Base-by-base conservation (phyloP, 805 yeast genomes). In the Candida suzukii region DNA sequence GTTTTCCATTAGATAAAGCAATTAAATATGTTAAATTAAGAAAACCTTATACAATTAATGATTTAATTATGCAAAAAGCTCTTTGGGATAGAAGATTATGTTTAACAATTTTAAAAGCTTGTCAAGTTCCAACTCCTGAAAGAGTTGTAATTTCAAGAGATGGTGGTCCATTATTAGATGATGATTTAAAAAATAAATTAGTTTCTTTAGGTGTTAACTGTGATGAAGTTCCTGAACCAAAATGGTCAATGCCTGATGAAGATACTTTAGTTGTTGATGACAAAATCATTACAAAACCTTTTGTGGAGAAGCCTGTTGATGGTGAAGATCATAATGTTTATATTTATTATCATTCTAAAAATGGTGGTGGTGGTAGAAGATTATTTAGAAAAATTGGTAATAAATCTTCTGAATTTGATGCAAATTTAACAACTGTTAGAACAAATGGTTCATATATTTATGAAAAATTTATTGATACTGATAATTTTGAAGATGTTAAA, bases 241-340 rank as follows among this genome's bases (percentile, higher is more conserved):
- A 71, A 38, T 88, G 95, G 91, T 72, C 72, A 49, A 88, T 93
- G 98, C 64, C 84, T 22, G 95, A 87, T 57, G 93, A 84, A 41
- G 95, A 91, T 45, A 81, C 96, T 2, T 67, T 83, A 35, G 74
- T 73, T 45, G 93, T 85, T 19, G 76, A 84, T 50, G 96, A 95
- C 9, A 61, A 75, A 52, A 66, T 68, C 9, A 66, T 93, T 66
- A 71, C 69, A 32, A 93, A 93, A 58, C 99, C 99, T 7, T 93
- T 80, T 70, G 99, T 93, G 27, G 99, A 93, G 61, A 93, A 93
- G 52, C 99, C 99, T 1, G 98, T 90, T 3, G 96, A 93, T 61
- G 99, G 99, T 41, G 99, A 93, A 64, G 96, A 93, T 63, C 99
- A 93, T 63, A 93, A 93, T 57, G 91, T 93, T 37, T 86, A 83